Evolutionary conservation across 805 yeast genomes (phyloP), one percentile per base, ranked within the genome.

Genomic region (Yamadazyma nakazawae): DNA sequence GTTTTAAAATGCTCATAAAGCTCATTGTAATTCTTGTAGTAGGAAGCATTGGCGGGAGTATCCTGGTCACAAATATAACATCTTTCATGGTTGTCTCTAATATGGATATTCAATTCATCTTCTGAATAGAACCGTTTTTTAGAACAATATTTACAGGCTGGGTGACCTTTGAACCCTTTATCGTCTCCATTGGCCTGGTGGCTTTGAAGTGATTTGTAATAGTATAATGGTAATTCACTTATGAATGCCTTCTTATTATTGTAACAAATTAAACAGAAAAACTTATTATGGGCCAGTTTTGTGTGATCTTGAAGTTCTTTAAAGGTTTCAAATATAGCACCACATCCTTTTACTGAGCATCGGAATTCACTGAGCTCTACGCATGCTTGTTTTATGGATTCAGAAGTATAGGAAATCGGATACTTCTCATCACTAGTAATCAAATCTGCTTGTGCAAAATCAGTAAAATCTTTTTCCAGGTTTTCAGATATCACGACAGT

Each of bases 61-160:
- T 78, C 63, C 60, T 79, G 84, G 54, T 90, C 96, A 68, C 99
- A 94, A 28, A 94, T 82, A 56, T 83, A 88, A 63, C 99, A 94
- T 54, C 83, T 81, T 61, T 91, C 97, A 64, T 94, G 99, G 41
- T 70, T 70, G 50, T 87, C 85, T 54, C 96, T 74, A 68, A 91
- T 78, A 64, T 94, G 99, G 28, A 82, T 65, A 53, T 80, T 81
- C 56, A 90, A 72, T 61, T 91, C 98, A 61, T 92, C 97, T 34
- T 82, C 88, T 0, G 96, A 88, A 61, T 94, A 94, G 62, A 88
- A 91, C 47, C 95, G 67, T 54, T 72, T 76, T 2, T 81, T 81
- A 3, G 75, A 66, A 64, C 99, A 94, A 62, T 88, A 86, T 53
- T 79, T 79, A 72, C 99, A 94, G 51, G 74, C 69, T 0, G 98